A percentile compares a stretch with the other conserved stretches of the same genome.
These are phyloP conservation scores for Pythium chondricola DNA, from an alignment of 352 stramenopile species.

Conservation along the genomic window DNA sequence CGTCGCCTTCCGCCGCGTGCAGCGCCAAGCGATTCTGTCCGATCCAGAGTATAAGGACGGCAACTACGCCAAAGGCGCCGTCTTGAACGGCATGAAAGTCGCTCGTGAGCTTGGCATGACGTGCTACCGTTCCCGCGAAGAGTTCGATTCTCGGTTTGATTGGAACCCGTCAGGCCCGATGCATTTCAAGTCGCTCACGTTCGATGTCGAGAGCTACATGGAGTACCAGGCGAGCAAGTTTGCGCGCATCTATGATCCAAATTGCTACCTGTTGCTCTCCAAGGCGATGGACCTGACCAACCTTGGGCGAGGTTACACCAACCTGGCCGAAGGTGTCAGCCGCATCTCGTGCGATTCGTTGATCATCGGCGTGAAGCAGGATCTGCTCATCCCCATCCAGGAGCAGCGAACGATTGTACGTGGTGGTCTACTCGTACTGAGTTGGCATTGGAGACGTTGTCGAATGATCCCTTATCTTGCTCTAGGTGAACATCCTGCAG, in stretches of 20 bases:
- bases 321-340: constrained; percentile 66
- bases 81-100: constrained; percentile 78
- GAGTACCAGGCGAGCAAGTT: constrained; percentile 87
- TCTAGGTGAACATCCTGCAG: constrained; percentile 64
- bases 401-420: constrained; percentile 71
- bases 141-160: constrained; percentile 83
- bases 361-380: constrained; percentile 79
- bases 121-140: constrained; percentile 85
- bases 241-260: constrained; percentile 75
- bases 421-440: not conserved
- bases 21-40: constrained; percentile 75
- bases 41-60: constrained; percentile 79
- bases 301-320: constrained; percentile 55
- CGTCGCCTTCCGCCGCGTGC: constrained; percentile 77
- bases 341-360: constrained; percentile 62
- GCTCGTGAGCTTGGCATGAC: constrained; percentile 83
- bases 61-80: constrained; percentile 49
- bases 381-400: constrained; percentile 78
- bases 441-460: too few species aligned
- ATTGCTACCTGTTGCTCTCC: constrained; percentile 86
- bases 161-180: constrained; percentile 70
- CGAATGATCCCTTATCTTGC: not conserved
- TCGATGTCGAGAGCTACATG: constrained; percentile 89
- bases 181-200: constrained; percentile 74
- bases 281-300: constrained; percentile 87